phyloP scores from a whole-genome alignment of 2,329 filamentous ascomycete genomes.

The Fusarium anguioides region DNA sequence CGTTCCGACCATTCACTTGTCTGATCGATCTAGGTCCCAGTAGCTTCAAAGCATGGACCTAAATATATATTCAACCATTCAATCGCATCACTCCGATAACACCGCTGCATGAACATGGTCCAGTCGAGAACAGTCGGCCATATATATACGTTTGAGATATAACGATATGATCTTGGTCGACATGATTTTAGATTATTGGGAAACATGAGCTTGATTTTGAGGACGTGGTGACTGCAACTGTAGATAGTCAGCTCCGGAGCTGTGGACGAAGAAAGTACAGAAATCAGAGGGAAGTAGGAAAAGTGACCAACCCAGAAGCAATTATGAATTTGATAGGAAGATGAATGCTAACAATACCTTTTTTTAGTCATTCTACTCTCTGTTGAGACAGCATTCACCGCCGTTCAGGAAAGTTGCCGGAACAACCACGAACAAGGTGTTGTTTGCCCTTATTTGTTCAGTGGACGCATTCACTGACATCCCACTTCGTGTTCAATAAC shows the following conservation, averaged over 20 bases:
- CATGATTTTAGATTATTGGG: neutral
- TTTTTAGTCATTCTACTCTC: neutral
- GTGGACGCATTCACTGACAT: neutral
- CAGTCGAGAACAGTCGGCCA: neutral
- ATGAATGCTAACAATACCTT: neutral
- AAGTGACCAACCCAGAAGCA: neutral
- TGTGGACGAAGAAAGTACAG: neutral
- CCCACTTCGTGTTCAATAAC: too few relatives aligned
- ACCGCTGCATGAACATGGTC: neutral
- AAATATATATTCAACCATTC: neutral
- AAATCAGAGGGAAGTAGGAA: neutral
- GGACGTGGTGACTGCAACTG: neutral
- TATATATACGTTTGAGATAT: neutral
- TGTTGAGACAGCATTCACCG: neutral
- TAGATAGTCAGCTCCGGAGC: neutral
- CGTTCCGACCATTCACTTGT: neutral
- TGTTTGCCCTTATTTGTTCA: too few relatives aligned
- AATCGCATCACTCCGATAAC: neutral
- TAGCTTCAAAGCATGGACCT: neutral
- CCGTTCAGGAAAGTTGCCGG: neutral
- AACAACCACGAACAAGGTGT: too few relatives aligned
- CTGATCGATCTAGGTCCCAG: neutral
- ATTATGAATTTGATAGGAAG: neutral
- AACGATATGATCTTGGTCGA: neutral
- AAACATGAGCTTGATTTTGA: neutral